Evolutionary conservation across 2,329 filamentous ascomycete genomes (phyloP).

Genomic region (Exophiala alcalophila): DNA sequence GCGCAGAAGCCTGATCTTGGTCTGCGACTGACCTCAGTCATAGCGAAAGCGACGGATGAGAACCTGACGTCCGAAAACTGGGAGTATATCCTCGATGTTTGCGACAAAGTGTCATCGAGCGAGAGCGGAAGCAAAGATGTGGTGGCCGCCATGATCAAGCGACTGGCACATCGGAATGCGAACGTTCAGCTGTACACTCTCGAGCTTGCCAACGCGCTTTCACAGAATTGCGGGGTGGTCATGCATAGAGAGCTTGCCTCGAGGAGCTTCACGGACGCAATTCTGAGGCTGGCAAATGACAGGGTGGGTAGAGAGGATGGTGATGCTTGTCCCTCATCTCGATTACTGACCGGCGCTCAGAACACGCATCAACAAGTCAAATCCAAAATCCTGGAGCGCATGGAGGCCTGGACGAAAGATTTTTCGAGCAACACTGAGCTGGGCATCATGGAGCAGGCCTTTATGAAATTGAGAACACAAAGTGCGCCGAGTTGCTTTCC

Average conservation of each 20-base stretch:
- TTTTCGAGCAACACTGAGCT: conserved; percentile 85
- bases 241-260: conserved; percentile 89
- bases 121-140: conserved; percentile 64
- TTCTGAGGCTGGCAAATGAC: conserved; percentile 86
- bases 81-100: conserved; percentile 66
- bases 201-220: conserved; percentile 83
- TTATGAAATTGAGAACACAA: conserved; percentile 75
- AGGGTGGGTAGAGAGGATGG: conserved; percentile 46
- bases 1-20: background rate
- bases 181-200: conserved; percentile 95
- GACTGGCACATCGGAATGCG: conserved; percentile 87
- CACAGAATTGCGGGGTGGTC: conserved; percentile 82
- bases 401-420: conserved; percentile 96
- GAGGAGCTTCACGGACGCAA: conserved; percentile 88
- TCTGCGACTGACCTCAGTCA: conserved; percentile 31
- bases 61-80: conserved; percentile 86
- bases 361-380: conserved; percentile 97
- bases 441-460: conserved; percentile 96
- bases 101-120: conserved; percentile 55
- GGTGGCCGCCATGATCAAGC: conserved; percentile 85
- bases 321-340: conserved; percentile 11
- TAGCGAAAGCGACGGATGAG: conserved; percentile 89
- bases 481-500: no score
- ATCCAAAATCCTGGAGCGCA: conserved; percentile 91
- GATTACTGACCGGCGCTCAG: conserved; percentile 34